A percentile compares a stretch with the other conserved stretches of the same genome.
phyloP scores from a whole-genome alignment of 208 protist genomes.

The Leishmania martiniquensis region DNA sequence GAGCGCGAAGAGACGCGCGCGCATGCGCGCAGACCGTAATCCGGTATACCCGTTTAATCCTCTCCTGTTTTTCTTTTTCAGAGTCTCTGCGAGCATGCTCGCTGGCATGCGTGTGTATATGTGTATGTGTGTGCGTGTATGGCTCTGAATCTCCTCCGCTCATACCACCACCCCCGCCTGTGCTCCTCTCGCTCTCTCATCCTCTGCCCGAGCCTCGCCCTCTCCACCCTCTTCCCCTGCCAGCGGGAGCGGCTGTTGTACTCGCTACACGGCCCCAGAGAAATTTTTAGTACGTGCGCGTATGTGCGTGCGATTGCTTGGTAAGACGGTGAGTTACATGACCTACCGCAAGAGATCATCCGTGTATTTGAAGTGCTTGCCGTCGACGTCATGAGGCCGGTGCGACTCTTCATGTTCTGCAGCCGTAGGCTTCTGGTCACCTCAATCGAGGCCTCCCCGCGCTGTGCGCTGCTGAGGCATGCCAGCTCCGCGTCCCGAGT shows the following conservation, averaged over 20 bases:
- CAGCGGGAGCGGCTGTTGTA: background rate
- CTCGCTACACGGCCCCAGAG: too few relatives aligned
- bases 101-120: background rate
- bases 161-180: constrained; percentile 3
- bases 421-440: background rate
- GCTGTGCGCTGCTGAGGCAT: background rate
- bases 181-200: background rate
- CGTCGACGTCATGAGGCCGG: background rate
- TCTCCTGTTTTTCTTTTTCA: background rate
- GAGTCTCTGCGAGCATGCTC: too few relatives aligned
- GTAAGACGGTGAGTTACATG: background rate
- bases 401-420: constrained; percentile 4
- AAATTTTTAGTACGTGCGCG: background rate
- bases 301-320: background rate
- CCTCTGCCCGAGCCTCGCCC: background rate
- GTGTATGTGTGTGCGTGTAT: background rate
- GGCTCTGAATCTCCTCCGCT: background rate
- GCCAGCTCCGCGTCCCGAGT: background rate
- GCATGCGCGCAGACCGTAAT: too few relatives aligned
- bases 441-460: background rate
- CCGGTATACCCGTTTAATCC: background rate
- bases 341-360: background rate
- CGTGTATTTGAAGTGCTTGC: background rate
- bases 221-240: background rate
- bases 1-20: too few relatives aligned